A percentile compares a stretch with the other conserved stretches of the same genome.
Conservation (phyloP, 768 basidiomycete genomes). For the Mrakia blollopis region DNA sequence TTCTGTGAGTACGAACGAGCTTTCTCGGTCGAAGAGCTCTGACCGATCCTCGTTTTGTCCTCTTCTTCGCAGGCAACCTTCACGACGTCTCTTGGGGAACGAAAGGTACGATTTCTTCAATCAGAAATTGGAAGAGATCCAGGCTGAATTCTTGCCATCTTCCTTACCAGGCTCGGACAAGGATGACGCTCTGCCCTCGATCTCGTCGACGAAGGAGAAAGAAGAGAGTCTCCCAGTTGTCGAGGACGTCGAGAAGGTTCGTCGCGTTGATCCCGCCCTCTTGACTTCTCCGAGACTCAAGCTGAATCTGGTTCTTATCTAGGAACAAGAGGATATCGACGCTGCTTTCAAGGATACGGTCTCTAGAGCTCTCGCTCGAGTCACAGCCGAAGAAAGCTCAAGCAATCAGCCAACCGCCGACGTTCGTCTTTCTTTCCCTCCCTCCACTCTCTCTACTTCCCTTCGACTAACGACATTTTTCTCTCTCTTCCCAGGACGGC, state of each 20-base stretch:
- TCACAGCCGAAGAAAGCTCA: conserved; percentile 26
- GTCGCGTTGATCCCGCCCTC: conserved; percentile 38
- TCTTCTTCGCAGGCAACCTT: conserved; percentile 22
- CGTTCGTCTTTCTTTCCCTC: conserved; percentile 33
- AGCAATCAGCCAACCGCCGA: conserved; percentile 39
- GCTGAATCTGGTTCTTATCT: background rate
- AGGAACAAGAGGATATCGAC: conserved; percentile 64
- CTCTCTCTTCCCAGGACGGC: conserved; percentile 35
- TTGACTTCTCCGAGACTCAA: background rate
- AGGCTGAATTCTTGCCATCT: too few species aligned
- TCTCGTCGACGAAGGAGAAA: conserved; percentile 75
- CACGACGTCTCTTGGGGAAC: conserved; percentile 84
- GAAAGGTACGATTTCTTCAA: conserved; percentile 58
- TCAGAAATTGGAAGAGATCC: background rate
- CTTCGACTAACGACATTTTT: background rate
- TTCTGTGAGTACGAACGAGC: conserved; percentile 74
- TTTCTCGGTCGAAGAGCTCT: conserved; percentile 19
- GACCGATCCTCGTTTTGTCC: background rate
- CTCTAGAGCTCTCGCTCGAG: conserved; percentile 38
- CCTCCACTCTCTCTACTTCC: background rate
- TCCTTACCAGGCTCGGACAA: conserved; percentile 56
- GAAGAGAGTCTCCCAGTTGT: conserved; percentile 68
- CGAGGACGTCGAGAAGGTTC: conserved; percentile 70
- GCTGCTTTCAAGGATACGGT: conserved; percentile 83
- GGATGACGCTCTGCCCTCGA: conserved; percentile 81